phyloP scores from a whole-genome alignment of 331 rosid species.

The Malus hybrid region DNA sequence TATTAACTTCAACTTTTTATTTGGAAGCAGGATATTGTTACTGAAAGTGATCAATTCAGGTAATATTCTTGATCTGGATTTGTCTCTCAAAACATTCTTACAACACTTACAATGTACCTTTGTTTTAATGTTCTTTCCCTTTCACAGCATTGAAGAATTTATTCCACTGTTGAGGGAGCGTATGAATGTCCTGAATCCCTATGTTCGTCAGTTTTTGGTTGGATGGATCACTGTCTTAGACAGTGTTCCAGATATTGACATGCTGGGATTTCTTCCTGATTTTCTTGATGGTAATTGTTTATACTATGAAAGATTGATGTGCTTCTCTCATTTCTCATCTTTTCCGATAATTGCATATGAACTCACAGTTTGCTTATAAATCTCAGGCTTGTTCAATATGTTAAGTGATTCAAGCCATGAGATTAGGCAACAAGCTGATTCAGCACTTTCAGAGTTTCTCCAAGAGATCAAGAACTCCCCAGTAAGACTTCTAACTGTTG shows the following conservation, averaged over 20 bases:
- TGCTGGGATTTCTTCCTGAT: conserved; percentile 99
- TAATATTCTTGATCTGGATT: conserved; percentile 23
- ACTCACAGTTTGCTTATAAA: conserved; percentile 18
- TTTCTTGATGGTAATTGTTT: conserved; percentile 77
- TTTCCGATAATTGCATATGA: conserved; percentile 11
- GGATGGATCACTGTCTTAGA: conserved; percentile 99
- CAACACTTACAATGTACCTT: neutral
- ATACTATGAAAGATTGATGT: neutral
- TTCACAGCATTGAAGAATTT: conserved; percentile 88
- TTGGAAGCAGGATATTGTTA: conserved; percentile 91
- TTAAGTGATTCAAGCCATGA: conserved; percentile 95
- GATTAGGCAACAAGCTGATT: conserved; percentile 97
- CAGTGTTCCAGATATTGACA: conserved; percentile 96
- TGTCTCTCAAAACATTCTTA: neutral
- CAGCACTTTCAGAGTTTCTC: conserved; percentile 97
- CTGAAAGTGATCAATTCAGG: conserved; percentile 99
- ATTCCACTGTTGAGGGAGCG: conserved; percentile 98
- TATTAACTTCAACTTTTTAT: conserved; percentile 22
- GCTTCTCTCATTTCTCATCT: conserved; percentile 4
- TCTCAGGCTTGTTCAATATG: conserved; percentile 95
- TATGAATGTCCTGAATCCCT: conserved; percentile 95
- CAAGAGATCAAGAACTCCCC: conserved; percentile 98
- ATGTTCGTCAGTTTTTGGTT: conserved; percentile 96
- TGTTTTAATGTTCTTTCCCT: conserved; percentile 9
- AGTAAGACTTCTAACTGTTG: conserved; percentile 56